Base-by-base conservation (phyloP, 2,329 filamentous ascomycete genomes). In the Didymellaceae sp. region DNA sequence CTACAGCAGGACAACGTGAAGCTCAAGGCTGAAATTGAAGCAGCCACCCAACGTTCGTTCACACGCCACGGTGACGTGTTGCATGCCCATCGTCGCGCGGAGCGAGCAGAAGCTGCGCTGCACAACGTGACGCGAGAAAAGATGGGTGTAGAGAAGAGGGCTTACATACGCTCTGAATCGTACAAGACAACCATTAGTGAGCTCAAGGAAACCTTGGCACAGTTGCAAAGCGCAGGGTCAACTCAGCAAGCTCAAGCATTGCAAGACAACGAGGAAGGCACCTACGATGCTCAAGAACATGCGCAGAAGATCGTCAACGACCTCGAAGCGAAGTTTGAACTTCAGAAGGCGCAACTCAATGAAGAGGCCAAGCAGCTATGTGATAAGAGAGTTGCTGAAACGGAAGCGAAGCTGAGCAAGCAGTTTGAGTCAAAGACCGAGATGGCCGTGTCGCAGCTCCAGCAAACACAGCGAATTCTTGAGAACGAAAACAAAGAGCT, bases 1-100 rank as follows among this genome's bases (percentile, higher is more conserved):
- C 38, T 52, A 13, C 34, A 32, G 11, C 25, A 17, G 7, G 24
- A 26, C 6, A 43, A 42, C n/a, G 6, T 22, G 17, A 22, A 17
- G 7, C 39, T 48, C 10, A 31, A 25, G 16, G 31, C 8, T 1
- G 39, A 44, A 14, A 42, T 16, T 8, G 33, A 39, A 0, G 18
- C 20, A 16, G 25, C 44, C 3, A n/a, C 32, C 9, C 16, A 40
- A 11, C 38, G 50, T 28, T 43, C 50, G n/a, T 17, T 17, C 5
- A 33, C 18, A 9, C 50, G 44, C 8, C 24, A 44, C 24, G 24
- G 6, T 9, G 22, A 47, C 1, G 30, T 47, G 38, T 34, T 34
- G 28, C 39, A 43, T 16, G 39, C 43, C 14, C 31, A 38, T 16
- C 50, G 44, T 9, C 44, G 30, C 17, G 50, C 50, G 6, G 48